Evolutionary conservation across 2,329 filamentous ascomycete species (phyloP).

Genomic region (Hirsutella thompsonii): DNA sequence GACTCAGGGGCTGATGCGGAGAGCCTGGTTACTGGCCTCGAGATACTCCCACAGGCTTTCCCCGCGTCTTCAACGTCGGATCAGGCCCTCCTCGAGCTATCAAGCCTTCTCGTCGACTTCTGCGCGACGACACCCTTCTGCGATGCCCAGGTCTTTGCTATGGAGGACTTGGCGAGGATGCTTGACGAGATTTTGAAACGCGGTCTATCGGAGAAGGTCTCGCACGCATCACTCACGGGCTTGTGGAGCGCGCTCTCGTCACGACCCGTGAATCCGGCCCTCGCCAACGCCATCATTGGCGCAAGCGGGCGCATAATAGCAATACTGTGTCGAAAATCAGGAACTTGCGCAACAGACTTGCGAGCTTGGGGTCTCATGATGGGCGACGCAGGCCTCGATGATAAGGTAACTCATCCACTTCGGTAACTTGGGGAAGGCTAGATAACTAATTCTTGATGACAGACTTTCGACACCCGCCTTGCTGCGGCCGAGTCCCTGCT

Average conservation of each 20-base stretch:
- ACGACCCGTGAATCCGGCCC: constrained; percentile 30
- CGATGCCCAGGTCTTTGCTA: constrained; percentile 32
- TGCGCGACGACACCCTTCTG: constrained; percentile 23
- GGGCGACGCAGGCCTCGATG: constrained; percentile 30
- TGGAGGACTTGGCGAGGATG: constrained; percentile 32
- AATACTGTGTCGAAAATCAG: constrained; percentile 13
- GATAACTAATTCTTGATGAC: not conserved
- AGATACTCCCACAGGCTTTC: constrained; percentile 18
- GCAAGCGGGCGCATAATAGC: constrained; percentile 32
- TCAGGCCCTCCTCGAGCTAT: constrained; percentile 18
- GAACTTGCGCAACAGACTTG: constrained; percentile 9
- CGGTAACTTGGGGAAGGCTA: not conserved
- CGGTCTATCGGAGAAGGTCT: constrained; percentile 14
- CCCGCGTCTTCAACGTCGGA: constrained; percentile 12
- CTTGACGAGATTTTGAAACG: constrained; percentile 26
- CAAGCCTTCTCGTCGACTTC: constrained; percentile 28
- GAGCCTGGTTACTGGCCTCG: constrained; percentile 23
- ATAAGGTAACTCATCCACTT: constrained; percentile 24
- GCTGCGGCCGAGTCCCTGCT: constrained; percentile 43
- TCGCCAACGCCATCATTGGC: constrained; percentile 36
- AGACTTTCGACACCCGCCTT: constrained; percentile 54
- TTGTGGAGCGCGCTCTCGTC: constrained; percentile 27
- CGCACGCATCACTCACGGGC: constrained; percentile 18
- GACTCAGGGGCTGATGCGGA: constrained; percentile 16
- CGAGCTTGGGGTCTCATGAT: constrained; percentile 37